A percentile compares a stretch with the other conserved stretches of the same genome.
These are phyloP conservation scores for Onygenales sp. DNA, from an alignment of 2,329 filamentous ascomycete genomes.

Conservation along the genomic window DNA sequence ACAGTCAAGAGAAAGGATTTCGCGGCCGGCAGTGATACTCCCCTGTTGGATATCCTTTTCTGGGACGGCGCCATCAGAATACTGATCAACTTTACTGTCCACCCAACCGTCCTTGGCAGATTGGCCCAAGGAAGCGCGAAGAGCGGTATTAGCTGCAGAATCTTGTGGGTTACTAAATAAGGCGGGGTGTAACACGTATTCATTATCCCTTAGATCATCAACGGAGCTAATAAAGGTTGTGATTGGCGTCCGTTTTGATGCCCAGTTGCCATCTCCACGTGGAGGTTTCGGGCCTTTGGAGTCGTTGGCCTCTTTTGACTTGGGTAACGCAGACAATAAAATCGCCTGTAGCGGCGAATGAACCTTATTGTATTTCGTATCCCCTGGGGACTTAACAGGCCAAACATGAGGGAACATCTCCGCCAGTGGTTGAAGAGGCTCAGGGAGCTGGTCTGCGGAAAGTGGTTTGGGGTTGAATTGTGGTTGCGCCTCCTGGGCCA, in stretches of 20 bases:
- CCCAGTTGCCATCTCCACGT: slow-evolving; percentile 56
- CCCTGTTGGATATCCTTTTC: slow-evolving; percentile 66
- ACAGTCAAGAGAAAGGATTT: slow-evolving; percentile 77
- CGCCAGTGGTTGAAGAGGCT: slow-evolving; percentile 56
- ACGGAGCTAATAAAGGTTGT: slow-evolving; percentile 65
- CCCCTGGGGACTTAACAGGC: slow-evolving; percentile 80
- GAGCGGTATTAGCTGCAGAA: slow-evolving; percentile 42
- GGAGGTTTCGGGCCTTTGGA: slow-evolving; percentile 48
- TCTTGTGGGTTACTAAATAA: slow-evolving; percentile 52
- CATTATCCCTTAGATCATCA: slow-evolving; percentile 70
- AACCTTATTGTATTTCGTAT: slow-evolving; percentile 68
- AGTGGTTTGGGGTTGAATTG: slow-evolving; percentile 26
- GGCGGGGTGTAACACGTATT: slow-evolving; percentile 75
- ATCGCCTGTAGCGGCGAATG: slow-evolving; percentile 83
- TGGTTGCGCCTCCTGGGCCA: slow-evolving; percentile 16
- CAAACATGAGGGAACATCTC: slow-evolving; percentile 81
- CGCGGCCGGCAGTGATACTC: slow-evolving; percentile 72
- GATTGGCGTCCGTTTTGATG: slow-evolving; percentile 69
- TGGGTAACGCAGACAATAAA: slow-evolving; percentile 63
- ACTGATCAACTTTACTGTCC: slow-evolving; percentile 58
- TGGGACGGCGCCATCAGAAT: slow-evolving; percentile 59
- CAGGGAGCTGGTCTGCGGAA: slow-evolving; percentile 26
- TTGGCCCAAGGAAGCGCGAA: slow-evolving; percentile 43
- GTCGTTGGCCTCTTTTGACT: slow-evolving; percentile 53
- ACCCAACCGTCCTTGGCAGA: slow-evolving; percentile 63